Evolutionary conservation across 2,329 filamentous ascomycete genomes (phyloP).

Genomic region (Talaromyces piceae): DNA sequence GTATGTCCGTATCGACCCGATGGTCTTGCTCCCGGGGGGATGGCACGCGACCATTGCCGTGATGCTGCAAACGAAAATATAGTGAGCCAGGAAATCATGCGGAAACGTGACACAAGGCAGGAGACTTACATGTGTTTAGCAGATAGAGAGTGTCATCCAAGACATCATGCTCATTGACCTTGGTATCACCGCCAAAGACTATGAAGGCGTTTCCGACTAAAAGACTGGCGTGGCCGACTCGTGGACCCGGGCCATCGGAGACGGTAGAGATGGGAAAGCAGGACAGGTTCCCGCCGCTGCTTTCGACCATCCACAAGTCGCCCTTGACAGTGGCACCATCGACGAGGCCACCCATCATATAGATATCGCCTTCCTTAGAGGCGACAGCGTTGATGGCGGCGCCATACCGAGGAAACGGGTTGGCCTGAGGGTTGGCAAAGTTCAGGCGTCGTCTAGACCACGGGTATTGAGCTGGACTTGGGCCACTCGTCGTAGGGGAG

Average conservation of each 20-base stretch:
- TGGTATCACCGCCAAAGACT: constrained; percentile 96
- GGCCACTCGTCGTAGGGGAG: constrained; percentile 39
- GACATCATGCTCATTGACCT: constrained; percentile 84
- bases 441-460: constrained; percentile 89
- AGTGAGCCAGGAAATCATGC: neutral
- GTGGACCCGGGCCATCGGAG: constrained; percentile 85
- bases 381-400: constrained; percentile 87
- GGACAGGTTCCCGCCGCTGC: constrained; percentile 68
- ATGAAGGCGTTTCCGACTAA: constrained; percentile 98
- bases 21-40: constrained; percentile 78
- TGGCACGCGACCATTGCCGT: constrained; percentile 91
- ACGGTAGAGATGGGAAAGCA: constrained; percentile 90
- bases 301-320: constrained; percentile 96
- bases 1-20: constrained; percentile 93
- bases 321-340: constrained; percentile 94
- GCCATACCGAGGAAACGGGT: constrained; percentile 93
- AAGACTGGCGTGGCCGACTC: constrained; percentile 89
- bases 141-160: constrained; percentile 94
- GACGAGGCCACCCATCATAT: constrained; percentile 94
- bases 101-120: neutral
- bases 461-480: constrained; percentile 79
- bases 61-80: constrained; percentile 57
- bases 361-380: constrained; percentile 95
- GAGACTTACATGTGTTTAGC: constrained; percentile 86
- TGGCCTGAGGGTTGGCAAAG: constrained; percentile 72